A percentile compares a stretch with the other conserved stretches of the same genome.
phyloP scores from a whole-genome alignment of 2,329 filamentous ascomycete species.

The Dryadomyces quercus-mongolicae region DNA sequence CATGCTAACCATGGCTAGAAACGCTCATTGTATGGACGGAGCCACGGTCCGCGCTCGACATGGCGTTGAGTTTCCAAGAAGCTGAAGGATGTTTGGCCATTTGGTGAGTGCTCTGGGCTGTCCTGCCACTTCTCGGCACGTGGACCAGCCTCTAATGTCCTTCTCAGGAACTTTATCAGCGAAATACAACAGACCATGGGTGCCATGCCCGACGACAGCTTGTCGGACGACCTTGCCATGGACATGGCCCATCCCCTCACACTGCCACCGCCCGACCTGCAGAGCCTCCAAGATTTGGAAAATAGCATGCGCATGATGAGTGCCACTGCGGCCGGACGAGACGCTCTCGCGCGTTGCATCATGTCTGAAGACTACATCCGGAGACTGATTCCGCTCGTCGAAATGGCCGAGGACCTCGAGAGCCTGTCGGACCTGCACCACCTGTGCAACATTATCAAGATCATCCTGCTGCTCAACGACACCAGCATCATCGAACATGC shows the following conservation, averaged over 20 bases:
- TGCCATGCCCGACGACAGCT: conserved; percentile 57
- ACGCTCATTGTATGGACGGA: conserved; percentile 98
- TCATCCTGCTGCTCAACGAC: conserved; percentile 87
- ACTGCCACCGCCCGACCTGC: conserved; percentile 69
- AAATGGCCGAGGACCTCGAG: conserved; percentile 84
- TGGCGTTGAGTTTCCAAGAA: conserved; percentile 97
- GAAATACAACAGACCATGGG: conserved; percentile 64
- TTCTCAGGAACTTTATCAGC: conserved; percentile 74
- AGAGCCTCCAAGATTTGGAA: conserved; percentile 74
- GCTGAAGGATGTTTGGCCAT: conserved; percentile 86
- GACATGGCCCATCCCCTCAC: conserved; percentile 60
- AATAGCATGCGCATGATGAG: conserved; percentile 70
- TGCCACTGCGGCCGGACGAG: conserved; percentile 61
- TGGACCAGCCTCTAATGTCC: background rate
- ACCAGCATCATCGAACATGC: conserved; percentile 88
- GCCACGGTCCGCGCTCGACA: conserved; percentile 69
- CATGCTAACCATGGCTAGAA: conserved; percentile 44
- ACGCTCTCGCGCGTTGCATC: conserved; percentile 78
- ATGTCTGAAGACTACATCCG: conserved; percentile 76
- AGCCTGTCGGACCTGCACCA: conserved; percentile 76
- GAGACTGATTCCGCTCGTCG: conserved; percentile 75
- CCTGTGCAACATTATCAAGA: conserved; percentile 97
- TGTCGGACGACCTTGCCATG: conserved; percentile 75
- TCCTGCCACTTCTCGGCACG: background rate
- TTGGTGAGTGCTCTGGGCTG: conserved; percentile 46